A percentile compares a stretch with the other conserved stretches of the same genome.
These are phyloP conservation scores for Penicillium italicum DNA, from an alignment of 2,329 filamentous ascomycete species.

Conservation along the genomic window DNA sequence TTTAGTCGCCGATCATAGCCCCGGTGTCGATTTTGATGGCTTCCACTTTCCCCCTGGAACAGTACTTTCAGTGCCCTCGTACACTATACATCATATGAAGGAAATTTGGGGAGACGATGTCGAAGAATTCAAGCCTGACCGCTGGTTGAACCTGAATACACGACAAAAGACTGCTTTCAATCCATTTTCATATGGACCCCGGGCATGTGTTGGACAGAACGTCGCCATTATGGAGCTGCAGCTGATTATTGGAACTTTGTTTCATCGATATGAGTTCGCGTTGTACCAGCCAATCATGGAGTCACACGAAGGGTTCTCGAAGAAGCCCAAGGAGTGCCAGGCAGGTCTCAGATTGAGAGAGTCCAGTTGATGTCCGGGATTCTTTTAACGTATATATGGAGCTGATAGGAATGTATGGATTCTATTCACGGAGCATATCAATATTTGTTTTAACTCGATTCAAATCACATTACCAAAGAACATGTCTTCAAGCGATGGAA, in stretches of 20 bases:
- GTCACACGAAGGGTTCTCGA: slow-evolving; percentile 24
- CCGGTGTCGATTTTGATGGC: slow-evolving; percentile 13
- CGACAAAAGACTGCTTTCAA: slow-evolving; percentile 39
- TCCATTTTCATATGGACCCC: slow-evolving; percentile 43
- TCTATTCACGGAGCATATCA: neutral
- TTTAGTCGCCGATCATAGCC: slow-evolving; percentile 23
- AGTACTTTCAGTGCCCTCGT: slow-evolving; percentile 41
- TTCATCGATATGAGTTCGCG: slow-evolving; percentile 21
- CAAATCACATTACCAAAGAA: slow-evolving; percentile 13
- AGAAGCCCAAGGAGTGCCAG: slow-evolving; percentile 22
- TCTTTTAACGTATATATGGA: neutral
- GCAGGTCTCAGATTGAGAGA: slow-evolving; percentile 17
- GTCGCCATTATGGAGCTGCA: slow-evolving; percentile 44
- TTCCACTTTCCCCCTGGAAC: slow-evolving; percentile 28
- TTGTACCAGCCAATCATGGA: slow-evolving; percentile 17
- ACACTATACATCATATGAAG: slow-evolving; percentile 41
- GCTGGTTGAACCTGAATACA: slow-evolving; percentile 27
- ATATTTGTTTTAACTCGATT: neutral
- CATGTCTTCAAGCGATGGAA: slow-evolving; percentile 18
- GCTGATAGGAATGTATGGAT: neutral
- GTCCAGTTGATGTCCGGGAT: neutral
- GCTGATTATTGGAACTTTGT: slow-evolving; percentile 35
- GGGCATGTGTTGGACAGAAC: slow-evolving; percentile 44
- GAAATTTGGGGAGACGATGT: slow-evolving; percentile 43
- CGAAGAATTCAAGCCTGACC: slow-evolving; percentile 39